These are phyloP conservation scores for Aspergillus egyptiacus DNA, from an alignment of 495 filamentous ascomycete genomes.

Conservation along the genomic window DNA sequence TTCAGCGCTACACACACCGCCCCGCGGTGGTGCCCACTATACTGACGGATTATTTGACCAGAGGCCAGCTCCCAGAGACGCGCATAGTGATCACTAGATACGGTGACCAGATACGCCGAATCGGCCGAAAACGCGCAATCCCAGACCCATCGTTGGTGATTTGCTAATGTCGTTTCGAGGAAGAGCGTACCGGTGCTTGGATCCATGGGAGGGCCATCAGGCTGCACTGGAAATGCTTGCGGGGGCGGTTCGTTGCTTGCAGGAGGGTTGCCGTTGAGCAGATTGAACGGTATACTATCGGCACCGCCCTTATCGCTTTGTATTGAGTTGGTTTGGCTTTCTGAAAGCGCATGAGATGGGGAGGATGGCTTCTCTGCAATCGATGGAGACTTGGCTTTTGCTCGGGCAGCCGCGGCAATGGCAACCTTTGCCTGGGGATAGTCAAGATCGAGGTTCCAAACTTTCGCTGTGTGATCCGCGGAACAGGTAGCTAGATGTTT, in stretches of 20 bases:
- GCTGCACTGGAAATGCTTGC: constrained; percentile 34
- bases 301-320: constrained; percentile 11
- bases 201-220: constrained; percentile 43
- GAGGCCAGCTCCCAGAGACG: constrained; percentile 86
- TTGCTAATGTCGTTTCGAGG: constrained; percentile 85
- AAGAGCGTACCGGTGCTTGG: constrained; percentile 52
- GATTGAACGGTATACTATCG: constrained; percentile 22
- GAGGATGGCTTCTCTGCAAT: constrained; percentile 17
- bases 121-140: constrained; percentile 98
- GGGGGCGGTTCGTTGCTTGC: constrained; percentile 27
- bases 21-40: constrained; percentile 94
- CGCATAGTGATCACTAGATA: constrained; percentile 95
- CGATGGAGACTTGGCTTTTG: constrained; percentile 19
- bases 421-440: constrained; percentile 44
- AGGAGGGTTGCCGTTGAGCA: constrained; percentile 16
- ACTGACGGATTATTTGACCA: constrained; percentile 90
- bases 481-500: constrained; percentile 96
- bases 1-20: constrained; percentile 95
- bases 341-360: constrained; percentile 13
- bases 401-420: constrained; percentile 21
- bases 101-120: constrained; percentile 94
- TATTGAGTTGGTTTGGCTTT: constrained; percentile 15
- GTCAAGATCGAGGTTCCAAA: constrained; percentile 77
- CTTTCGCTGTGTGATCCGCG: constrained; percentile 95
- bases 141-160: constrained; percentile 98